These are phyloP conservation scores for Alternaria alternata DNA, from an alignment of 2,329 filamentous ascomycete species.

Conservation along the genomic window DNA sequence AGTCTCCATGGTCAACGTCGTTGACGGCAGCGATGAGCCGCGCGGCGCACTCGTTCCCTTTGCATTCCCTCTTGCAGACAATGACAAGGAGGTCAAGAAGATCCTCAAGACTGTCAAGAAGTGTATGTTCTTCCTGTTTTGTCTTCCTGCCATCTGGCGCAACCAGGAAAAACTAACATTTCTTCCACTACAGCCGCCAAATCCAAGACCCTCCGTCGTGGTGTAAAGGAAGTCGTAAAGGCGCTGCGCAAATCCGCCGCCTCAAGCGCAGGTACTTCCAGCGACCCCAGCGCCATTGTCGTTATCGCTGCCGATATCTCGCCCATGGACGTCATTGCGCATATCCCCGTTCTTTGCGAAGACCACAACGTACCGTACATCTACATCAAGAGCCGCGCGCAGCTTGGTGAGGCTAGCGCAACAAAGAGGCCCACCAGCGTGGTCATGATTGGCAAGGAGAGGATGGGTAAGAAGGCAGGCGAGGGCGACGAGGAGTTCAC, in stretches of 20 bases:
- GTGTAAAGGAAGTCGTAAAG: constrained; percentile 99
- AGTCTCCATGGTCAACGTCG: constrained; percentile 58
- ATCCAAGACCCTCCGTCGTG: constrained; percentile 93
- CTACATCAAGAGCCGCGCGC: constrained; percentile 89
- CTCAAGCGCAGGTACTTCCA: constrained; percentile 66
- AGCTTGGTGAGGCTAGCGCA: constrained; percentile 90
- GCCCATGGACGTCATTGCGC: constrained; percentile 97
- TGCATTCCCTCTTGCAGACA: constrained; percentile 80
- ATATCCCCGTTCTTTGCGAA: constrained; percentile 97
- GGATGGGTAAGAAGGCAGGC: constrained; percentile 58
- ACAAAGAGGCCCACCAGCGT: constrained; percentile 98
- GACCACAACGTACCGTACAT: constrained; percentile 98
- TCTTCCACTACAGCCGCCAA: constrained; percentile 76
- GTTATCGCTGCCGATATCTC: constrained; percentile 97
- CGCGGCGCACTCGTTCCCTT: constrained; percentile 77
- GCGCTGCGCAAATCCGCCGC: constrained; percentile 89
- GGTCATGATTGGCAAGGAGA: constrained; percentile 76
- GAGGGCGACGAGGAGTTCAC: constrained; percentile 59
- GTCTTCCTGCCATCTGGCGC: constrained; percentile 12
- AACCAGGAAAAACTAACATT: neutral
- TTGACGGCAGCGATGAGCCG: constrained; percentile 53
- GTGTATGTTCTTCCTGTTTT: constrained; percentile 51
- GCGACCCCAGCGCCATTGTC: constrained; percentile 74
- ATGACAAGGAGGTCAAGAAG: constrained; percentile 72
- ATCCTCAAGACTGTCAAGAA: constrained; percentile 72